Evolutionary conservation across 169 alveolate genomes (phyloP), one percentile per base, ranked within the genome.

Genomic region (Haemoproteus tartakovskyi): DNA sequence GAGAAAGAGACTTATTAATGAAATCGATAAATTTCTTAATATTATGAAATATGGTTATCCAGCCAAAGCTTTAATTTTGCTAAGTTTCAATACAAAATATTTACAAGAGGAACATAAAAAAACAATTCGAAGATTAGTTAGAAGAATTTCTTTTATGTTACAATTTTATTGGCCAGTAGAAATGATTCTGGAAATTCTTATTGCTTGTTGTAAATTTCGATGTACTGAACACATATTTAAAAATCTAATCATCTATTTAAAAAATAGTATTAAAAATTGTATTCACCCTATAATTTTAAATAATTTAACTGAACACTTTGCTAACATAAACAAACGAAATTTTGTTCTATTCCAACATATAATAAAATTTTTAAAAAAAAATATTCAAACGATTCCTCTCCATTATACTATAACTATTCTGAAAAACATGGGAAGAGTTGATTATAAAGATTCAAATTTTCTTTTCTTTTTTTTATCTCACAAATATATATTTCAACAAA

Each of bases 131-230:
- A 19, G 60, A 16, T 67, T 67, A 54, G 27, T 67, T 18, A 52
- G 82, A 33, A 45, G 82, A 26, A 67, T 60, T 0, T 40, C 82
- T 2, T 48, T 54, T 27, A 67, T 67, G 74, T 36, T 67, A n/a
- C 46, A 54, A 24, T 67, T 67, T 27, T 54, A 51, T 14, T 67
- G 82, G 82, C 82, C 82, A n/a, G n/a, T 47, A 1, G 82, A 67
- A 29, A 40, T 67, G 45, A 43, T 67, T 14, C 19, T 67, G 16
- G 82, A 67, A 46, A 54, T 51, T 8, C 51, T 56, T 0, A 67
- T 67, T 41, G 74, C 82, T 14, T 67, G 82, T 24, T 30, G 41
- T 41, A 54, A 37, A 21, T 56, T 37, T 12, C 4, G 26, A 8
- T 61, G 38, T 5, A 41, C 45, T 6, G 63, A 67, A 14, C 51